Percentiles rank a stretch among this genome's conserved stretches.
These are phyloP conservation scores for Talaromyces funiculosus DNA, from an alignment of 2,329 filamentous ascomycete genomes.

Conservation along the genomic window DNA sequence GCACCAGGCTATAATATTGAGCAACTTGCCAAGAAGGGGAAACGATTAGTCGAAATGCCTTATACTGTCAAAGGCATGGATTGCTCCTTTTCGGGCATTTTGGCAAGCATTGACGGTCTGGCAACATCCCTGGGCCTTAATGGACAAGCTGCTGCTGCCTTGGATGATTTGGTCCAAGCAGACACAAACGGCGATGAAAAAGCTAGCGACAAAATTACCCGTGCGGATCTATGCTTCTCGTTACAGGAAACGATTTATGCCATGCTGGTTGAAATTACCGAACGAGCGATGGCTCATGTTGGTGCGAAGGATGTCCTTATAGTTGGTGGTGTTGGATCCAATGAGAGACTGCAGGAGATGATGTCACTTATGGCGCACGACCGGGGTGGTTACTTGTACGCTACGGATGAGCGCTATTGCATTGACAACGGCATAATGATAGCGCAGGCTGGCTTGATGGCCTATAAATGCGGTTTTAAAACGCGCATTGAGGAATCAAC, in stretches of 20 bases:
- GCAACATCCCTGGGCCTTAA: constrained; percentile 50
- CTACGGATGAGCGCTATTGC: constrained; percentile 94
- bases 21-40: constrained; percentile 73
- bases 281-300: constrained; percentile 97
- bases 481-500: constrained; percentile 75
- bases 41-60: constrained; percentile 73
- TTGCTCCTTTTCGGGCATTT: constrained; percentile 88
- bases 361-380: constrained; percentile 94
- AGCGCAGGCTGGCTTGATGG: constrained; percentile 85
- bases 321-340: constrained; percentile 92
- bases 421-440: constrained; percentile 99
- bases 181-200: constrained; percentile 26
- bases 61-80: constrained; percentile 99
- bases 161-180: constrained; percentile 41
- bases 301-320: constrained; percentile 86
- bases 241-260: constrained; percentile 93
- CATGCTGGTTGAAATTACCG: constrained; percentile 98
- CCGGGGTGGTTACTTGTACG: constrained; percentile 82
- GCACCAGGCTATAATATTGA: constrained; percentile 98
- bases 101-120: constrained; percentile 74
- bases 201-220: constrained; percentile 52
- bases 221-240: constrained; percentile 84
- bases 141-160: constrained; percentile 37
- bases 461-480: constrained; percentile 72
- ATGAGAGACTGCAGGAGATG: constrained; percentile 93